These are phyloP conservation scores for Aspergillus novoparasiticus DNA, from an alignment of 2,329 filamentous ascomycete genomes.

Conservation along the genomic window DNA sequence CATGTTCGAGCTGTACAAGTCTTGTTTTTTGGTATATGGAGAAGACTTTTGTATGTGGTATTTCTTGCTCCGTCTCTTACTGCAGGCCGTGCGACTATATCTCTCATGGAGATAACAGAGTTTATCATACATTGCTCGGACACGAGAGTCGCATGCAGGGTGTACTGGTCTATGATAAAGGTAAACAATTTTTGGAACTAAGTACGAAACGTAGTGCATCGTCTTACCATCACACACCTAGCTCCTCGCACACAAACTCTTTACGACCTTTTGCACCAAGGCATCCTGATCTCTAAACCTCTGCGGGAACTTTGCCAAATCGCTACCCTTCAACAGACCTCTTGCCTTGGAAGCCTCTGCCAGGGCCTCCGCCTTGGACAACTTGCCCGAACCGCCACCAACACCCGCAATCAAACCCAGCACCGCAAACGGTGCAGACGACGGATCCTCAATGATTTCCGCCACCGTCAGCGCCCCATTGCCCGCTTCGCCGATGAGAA, in stretches of 20 bases:
- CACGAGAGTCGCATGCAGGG: no score
- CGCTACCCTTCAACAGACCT: not conserved
- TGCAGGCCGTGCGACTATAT: no score
- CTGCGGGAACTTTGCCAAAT: not conserved
- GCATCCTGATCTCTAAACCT: slow-evolving; percentile 1
- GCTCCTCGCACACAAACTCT: not conserved
- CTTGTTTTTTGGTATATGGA: no score
- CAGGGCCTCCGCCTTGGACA: not conserved
- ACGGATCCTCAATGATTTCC: slow-evolving; percentile 4
- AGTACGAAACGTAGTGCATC: not conserved
- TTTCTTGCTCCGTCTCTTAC: no score
- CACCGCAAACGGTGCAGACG: slow-evolving; percentile 8
- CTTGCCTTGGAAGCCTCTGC: not conserved
- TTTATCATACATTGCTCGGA: no score
- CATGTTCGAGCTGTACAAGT: no score
- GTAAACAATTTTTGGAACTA: no score
- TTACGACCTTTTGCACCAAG: not conserved
- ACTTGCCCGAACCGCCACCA: not conserved
- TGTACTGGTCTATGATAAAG: no score
- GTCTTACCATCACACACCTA: not conserved
- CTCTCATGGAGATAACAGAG: no score
- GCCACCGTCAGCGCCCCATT: slow-evolving; percentile 2
- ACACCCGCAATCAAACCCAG: not conserved
- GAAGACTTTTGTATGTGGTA: no score
- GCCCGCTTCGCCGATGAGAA: not conserved